Conservation (phyloP, 2,329 filamentous ascomycete species). For the Aureobasidium pullulans region DNA sequence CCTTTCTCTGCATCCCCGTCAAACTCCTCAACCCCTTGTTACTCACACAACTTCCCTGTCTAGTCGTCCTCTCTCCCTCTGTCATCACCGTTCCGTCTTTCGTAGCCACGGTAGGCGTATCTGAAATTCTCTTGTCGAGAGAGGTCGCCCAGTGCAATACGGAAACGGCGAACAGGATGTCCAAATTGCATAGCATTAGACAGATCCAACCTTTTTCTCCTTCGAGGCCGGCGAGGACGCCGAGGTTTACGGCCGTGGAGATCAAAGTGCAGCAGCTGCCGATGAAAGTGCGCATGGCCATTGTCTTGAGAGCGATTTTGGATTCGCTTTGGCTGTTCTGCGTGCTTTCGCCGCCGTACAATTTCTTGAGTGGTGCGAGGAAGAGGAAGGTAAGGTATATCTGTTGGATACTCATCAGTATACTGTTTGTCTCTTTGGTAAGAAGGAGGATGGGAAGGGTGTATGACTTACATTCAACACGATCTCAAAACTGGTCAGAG, state of each 20-base stretch:
- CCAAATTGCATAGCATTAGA: conserved; percentile 9
- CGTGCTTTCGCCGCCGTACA: background rate
- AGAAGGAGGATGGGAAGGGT: background rate
- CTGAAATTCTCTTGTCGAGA: background rate
- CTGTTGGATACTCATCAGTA: background rate
- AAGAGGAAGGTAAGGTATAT: conserved; percentile 6
- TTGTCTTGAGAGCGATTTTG: background rate
- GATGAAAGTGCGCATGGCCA: conserved; percentile 9
- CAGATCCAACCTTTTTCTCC: conserved; percentile 5
- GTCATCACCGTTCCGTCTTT: background rate
- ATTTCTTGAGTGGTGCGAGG: background rate
- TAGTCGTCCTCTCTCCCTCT: background rate
- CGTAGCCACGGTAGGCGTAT: background rate
- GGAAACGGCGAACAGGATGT: background rate
- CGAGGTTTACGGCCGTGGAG: conserved; percentile 1
- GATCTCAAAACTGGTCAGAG: background rate
- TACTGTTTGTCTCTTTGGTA: too few species aligned
- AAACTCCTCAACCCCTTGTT: background rate
- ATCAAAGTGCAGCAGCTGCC: background rate
- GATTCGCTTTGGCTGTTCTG: background rate
- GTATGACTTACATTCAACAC: background rate
- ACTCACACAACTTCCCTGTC: background rate
- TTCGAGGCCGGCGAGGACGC: background rate
- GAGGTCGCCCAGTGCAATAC: background rate
- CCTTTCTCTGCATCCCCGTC: background rate